These are phyloP conservation scores for Pythium monospermum DNA, from an alignment of 352 stramenopile genomes.

Conservation along the genomic window DNA sequence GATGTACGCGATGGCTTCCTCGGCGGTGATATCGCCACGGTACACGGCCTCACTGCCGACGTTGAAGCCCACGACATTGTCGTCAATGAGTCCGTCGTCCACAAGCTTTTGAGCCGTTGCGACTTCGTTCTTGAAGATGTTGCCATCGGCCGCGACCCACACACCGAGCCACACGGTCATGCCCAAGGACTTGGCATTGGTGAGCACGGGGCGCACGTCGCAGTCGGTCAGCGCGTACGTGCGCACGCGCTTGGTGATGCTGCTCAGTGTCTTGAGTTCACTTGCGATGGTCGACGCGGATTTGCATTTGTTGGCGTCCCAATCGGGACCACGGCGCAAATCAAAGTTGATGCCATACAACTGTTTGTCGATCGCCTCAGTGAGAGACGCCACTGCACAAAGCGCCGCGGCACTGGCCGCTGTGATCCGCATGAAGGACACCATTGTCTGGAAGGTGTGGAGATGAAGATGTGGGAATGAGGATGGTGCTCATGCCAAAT, in stretches of 20 bases:
- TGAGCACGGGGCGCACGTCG: slow-evolving; percentile 66
- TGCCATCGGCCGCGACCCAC: slow-evolving; percentile 67
- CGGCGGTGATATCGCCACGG: slow-evolving; percentile 63
- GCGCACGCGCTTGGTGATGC: slow-evolving; percentile 68
- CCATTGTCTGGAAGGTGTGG: slow-evolving; percentile 4
- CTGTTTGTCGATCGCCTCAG: slow-evolving; percentile 56
- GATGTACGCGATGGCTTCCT: slow-evolving; percentile 67
- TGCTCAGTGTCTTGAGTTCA: slow-evolving; percentile 64
- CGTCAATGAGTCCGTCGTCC: slow-evolving; percentile 53
- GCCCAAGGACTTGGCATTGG: slow-evolving; percentile 51
- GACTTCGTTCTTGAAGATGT: slow-evolving; percentile 66
- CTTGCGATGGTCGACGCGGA: slow-evolving; percentile 44
- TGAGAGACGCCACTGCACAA: slow-evolving; percentile 25
- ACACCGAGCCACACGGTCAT: slow-evolving; percentile 80
- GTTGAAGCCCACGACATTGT: slow-evolving; percentile 80
- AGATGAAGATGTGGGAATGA: slow-evolving; percentile 1
- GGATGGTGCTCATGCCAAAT: background rate
- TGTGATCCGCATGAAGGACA: slow-evolving; percentile 9
- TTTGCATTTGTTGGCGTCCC: slow-evolving; percentile 78
- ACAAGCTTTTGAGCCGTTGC: slow-evolving; percentile 58
- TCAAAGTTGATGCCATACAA: slow-evolving; percentile 86
- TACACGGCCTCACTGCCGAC: slow-evolving; percentile 82
- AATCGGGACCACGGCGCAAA: slow-evolving; percentile 71
- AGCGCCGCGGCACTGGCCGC: slow-evolving; percentile 9
- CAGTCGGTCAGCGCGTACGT: slow-evolving; percentile 79